These are phyloP conservation scores for Rubia peregrina DNA, from an alignment of 305 asterid genomes.

Conservation along the genomic window DNA sequence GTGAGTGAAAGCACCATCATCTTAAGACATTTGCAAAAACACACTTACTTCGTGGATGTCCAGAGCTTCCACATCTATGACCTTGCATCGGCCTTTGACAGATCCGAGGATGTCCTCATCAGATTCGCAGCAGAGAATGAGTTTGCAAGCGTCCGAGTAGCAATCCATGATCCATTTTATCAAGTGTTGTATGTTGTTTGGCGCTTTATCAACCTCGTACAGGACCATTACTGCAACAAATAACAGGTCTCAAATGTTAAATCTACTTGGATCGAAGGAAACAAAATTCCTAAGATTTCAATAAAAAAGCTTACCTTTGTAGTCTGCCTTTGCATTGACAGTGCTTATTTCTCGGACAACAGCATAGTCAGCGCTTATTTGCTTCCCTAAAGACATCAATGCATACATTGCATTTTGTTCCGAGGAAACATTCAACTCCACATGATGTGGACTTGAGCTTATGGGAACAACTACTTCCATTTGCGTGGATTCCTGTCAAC, in stretches of 20 bases:
- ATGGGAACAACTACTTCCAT: conserved; percentile 56
- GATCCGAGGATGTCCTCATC: conserved; percentile 62
- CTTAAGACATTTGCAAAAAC: not conserved
- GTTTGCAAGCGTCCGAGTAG: conserved; percentile 71
- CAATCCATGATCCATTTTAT: conserved; percentile 88
- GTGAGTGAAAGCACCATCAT: not conserved
- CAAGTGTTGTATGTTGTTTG: conserved; percentile 67
- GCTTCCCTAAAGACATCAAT: conserved; percentile 64
- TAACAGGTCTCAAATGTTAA: not conserved
- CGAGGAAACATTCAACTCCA: conserved; percentile 58
- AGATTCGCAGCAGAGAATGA: conserved; percentile 71
- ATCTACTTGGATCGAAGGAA: not conserved
- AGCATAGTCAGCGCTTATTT: conserved; percentile 50
- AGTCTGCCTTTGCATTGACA: conserved; percentile 41
- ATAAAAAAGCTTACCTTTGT: conserved; percentile 40
- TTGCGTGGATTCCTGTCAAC: conserved; percentile 54
- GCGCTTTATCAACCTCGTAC: conserved; percentile 66
- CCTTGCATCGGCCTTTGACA: conserved; percentile 55
- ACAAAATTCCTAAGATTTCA: not conserved
- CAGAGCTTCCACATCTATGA: conserved; percentile 52
- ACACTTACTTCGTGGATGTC: conserved; percentile 58
- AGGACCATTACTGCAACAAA: conserved; percentile 58
- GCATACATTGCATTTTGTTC: conserved; percentile 67
- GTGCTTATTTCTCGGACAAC: conserved; percentile 61
- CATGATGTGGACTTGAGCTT: conserved; percentile 75